A percentile compares a stretch with the other conserved stretches of the same genome.
Conservation (phyloP, 768 basidiomycete species). For the Termitomyces titanicus region DNA sequence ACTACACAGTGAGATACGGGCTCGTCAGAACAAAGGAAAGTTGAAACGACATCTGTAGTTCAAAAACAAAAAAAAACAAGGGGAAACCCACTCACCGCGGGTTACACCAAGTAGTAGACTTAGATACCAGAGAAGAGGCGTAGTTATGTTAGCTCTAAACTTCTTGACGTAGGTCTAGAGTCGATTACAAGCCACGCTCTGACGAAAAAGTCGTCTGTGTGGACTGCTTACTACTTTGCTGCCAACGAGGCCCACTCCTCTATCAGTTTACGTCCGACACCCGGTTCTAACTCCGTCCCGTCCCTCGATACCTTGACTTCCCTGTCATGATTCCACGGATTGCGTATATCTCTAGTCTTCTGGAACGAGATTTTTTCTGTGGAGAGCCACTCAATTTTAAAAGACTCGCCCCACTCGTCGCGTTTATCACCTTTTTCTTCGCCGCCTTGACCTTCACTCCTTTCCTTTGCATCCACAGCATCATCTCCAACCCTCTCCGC, state of each 20-base stretch:
- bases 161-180: neutral
- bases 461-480: conserved; percentile 17
- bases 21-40: no score
- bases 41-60: no score
- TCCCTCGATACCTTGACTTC: conserved; percentile 83
- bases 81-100: no score
- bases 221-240: conserved; percentile 9
- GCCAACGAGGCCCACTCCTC: conserved; percentile 59
- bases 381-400: conserved; percentile 81
- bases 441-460: conserved; percentile 14
- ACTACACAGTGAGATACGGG: no score
- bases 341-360: conserved; percentile 75
- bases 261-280: conserved; percentile 61
- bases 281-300: conserved; percentile 90
- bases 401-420: conserved; percentile 83
- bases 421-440: conserved; percentile 30
- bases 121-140: no score
- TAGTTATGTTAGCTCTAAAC: neutral
- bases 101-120: no score
- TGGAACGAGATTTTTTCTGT: conserved; percentile 70
- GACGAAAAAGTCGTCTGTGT: neutral
- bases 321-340: conserved; percentile 88
- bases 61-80: no score
- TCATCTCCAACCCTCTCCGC: conserved; percentile 15
- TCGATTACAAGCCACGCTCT: conserved; percentile 4